Evolutionary conservation across 1,139 yeast genomes (phyloP), one percentile per base, ranked within the genome.

Genomic region (Debaryomyces fabryi): DNA sequence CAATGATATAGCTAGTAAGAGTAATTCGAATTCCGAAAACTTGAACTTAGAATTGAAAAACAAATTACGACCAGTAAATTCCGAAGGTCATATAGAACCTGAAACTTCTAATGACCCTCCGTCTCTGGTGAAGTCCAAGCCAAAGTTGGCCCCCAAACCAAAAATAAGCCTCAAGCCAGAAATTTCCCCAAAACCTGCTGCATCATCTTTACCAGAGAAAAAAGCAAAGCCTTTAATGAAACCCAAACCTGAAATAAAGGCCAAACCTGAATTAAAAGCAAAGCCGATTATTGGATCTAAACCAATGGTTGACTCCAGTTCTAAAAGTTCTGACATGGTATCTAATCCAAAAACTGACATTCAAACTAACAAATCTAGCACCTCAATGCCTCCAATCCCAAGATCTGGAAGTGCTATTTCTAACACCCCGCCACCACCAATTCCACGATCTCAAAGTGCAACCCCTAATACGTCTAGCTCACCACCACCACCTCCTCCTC

Each of bases 401-500:
- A 32, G 30, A 21, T n/a, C 38, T 10, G 23, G 20, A 6, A 35
- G 23, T 12, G 24, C 32, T 5, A 39, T n/a, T 13, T 13, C 29
- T 9, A 30, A 30, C 15, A 13, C 34, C 6, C 25, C 53, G 13
- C 45, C 30, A 15, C 25, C 53, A 15, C 45, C 30, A 15, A 18
- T 23, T 24, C 29, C 38, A 15, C 16, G 29, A 20, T 12, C 37
- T 8, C 30, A 13, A 6, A 35, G 15, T 12, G 24, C 32, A 2
- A 39, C 23, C 8, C 9, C 30, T 20, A 29, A 6, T 6, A 39
- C 15, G 3, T 15, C 30, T 20, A 30, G 4, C n/a, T n/a, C 52
- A 12, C 34, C 65, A 45, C 54, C 65, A 1, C 65, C 71, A 3
- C 76, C 78, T 13, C 75, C 76, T 1, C 73, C 73, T 0, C 75